phyloP scores from a whole-genome alignment of 352 stramenopile genomes.

The Salisapilia sapeloensis region DNA sequence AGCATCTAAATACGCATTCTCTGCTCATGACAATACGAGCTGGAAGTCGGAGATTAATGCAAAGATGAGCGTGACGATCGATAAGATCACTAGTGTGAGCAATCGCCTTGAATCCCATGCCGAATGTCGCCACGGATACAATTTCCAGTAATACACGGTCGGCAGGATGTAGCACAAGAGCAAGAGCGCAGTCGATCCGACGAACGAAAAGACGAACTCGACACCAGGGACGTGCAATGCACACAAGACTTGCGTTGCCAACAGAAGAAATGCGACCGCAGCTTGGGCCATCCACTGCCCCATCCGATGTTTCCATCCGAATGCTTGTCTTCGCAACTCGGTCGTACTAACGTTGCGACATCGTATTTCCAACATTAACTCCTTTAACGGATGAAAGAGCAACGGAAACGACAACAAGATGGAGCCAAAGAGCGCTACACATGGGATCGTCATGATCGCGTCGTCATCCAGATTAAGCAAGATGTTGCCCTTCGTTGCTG shows the following conservation, averaged over 20 bases:
- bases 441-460: conserved; percentile 47
- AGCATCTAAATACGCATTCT: no score
- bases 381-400: conserved; percentile 48
- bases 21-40: no score
- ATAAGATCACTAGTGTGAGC: no score
- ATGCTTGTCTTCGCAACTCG: background rate
- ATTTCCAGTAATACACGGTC: conserved; percentile 27
- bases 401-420: conserved; percentile 65
- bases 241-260: conserved; percentile 25
- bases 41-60: no score
- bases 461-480: conserved; percentile 59
- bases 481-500: conserved; percentile 48
- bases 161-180: conserved; percentile 63
- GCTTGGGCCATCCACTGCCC: conserved; percentile 9
- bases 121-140: conserved; percentile 23
- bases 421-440: conserved; percentile 42
- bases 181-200: conserved; percentile 50
- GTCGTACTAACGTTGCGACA: conserved; percentile 4
- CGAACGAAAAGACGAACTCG: conserved; percentile 62
- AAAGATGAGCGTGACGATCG: no score
- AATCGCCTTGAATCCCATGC: no score
- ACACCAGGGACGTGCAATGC: conserved; percentile 34
- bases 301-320: background rate
- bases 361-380: conserved; percentile 42
- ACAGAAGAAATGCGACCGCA: conserved; percentile 17